Evolutionary conservation across 2,329 filamentous ascomycete genomes (phyloP).

Genomic region (Colletotrichum nymphaeae): DNA sequence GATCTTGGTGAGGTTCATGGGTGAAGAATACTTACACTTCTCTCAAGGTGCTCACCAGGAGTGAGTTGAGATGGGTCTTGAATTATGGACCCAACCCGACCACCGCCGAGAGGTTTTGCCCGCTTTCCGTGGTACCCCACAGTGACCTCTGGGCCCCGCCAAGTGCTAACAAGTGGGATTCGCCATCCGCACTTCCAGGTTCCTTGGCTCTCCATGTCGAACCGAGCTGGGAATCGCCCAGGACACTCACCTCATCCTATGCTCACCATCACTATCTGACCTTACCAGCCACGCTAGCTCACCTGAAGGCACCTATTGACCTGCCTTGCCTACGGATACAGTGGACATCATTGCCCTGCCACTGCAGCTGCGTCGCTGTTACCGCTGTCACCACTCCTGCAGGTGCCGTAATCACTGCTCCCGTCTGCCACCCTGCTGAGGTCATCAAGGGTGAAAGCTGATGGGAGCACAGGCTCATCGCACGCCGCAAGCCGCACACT

Average conservation of each 20-base stretch:
- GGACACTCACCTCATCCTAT: background rate
- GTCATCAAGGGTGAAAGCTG: background rate
- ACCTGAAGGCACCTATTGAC: background rate
- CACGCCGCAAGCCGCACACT: background rate
- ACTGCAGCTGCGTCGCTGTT: background rate
- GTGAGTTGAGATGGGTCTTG: background rate
- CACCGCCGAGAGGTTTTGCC: background rate
- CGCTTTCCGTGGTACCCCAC: conserved; percentile 10
- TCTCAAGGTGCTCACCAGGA: background rate
- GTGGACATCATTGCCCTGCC: background rate
- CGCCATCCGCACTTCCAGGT: conserved; percentile 27
- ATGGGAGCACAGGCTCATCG: background rate
- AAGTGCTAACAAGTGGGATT: conserved; percentile 24
- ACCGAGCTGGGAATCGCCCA: background rate
- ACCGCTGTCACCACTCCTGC: background rate
- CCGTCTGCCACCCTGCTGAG: background rate
- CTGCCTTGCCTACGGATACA: background rate
- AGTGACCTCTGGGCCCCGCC: conserved; percentile 22
- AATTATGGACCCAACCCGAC: background rate
- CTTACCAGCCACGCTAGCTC: background rate
- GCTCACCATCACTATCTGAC: background rate
- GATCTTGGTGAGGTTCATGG: background rate
- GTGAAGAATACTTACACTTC: background rate
- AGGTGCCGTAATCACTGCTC: background rate
- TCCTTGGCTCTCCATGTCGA: background rate